Percentiles rank a stretch among this genome's conserved stretches.
Evolutionary conservation across 2,329 filamentous ascomycete species (phyloP).

Genomic region (Incumbomyces lentus): DNA sequence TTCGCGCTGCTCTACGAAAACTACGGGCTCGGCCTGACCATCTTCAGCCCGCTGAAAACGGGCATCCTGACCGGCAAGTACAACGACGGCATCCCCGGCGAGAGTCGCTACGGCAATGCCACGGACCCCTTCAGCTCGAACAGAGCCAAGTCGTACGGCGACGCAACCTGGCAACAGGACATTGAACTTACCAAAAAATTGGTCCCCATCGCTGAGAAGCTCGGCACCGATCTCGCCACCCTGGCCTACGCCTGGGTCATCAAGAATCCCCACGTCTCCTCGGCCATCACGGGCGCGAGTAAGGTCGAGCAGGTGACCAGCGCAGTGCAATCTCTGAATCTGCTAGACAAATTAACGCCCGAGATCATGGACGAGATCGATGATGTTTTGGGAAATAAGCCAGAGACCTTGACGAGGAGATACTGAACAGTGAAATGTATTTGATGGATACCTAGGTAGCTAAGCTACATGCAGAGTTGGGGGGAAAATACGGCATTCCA

Average conservation of each 20-base stretch:
- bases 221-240: constrained; percentile 51
- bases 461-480: too few relatives aligned
- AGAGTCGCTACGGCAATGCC: constrained; percentile 48
- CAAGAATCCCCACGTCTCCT: constrained; percentile 47
- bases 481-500: too few relatives aligned
- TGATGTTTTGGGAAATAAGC: constrained; percentile 26
- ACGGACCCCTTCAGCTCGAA: constrained; percentile 47
- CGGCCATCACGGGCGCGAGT: constrained; percentile 32
- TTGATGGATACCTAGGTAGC: too few relatives aligned
- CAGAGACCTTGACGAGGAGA: constrained; percentile 9
- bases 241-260: constrained; percentile 50
- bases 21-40: constrained; percentile 51
- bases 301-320: constrained; percentile 32
- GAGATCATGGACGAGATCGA: constrained; percentile 41
- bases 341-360: constrained; percentile 34
- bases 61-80: constrained; percentile 61
- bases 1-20: constrained; percentile 52
- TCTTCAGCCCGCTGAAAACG: constrained; percentile 51
- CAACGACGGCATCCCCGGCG: constrained; percentile 50
- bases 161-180: constrained; percentile 32
- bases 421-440: background rate
- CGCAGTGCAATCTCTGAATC: constrained; percentile 33
- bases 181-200: constrained; percentile 50
- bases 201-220: constrained; percentile 51
- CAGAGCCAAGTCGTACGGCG: constrained; percentile 33